Evolutionary conservation across 202 grass and related monocot species (phyloP).

Genomic region (Setaria viridis): DNA sequence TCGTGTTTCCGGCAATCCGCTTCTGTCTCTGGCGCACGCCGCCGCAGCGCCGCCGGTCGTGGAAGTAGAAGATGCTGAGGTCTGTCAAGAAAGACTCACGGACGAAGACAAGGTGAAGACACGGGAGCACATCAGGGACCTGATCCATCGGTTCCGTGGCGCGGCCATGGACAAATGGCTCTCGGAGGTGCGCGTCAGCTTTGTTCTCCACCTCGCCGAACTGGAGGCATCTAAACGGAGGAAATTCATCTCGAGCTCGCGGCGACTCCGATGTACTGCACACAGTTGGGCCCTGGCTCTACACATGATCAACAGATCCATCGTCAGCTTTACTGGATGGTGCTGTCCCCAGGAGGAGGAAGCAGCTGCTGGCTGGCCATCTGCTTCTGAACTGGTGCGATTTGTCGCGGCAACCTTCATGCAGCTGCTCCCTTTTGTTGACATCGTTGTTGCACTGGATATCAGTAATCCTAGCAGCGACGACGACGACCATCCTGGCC

Average conservation of each 20-base stretch:
- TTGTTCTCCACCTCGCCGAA: background rate
- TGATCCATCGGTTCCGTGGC: background rate
- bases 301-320: background rate
- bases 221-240: background rate
- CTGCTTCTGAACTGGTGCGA: background rate
- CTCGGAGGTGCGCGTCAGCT: background rate
- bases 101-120: background rate
- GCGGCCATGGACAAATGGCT: background rate
- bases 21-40: no score
- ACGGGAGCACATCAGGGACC: background rate
- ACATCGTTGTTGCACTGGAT: background rate
- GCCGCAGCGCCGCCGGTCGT: no score
- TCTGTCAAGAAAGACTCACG: background rate
- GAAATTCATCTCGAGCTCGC: background rate
- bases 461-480: background rate
- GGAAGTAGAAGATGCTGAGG: no score
- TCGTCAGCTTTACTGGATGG: background rate
- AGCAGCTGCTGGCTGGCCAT: no score
- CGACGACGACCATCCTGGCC: no score
- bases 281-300: background rate
- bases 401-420: background rate
- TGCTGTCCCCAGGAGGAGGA: background rate
- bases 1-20: background rate
- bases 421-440: constrained; percentile 8
- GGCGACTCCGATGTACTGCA: background rate